These are phyloP conservation scores for Glebionis coronaria DNA, from an alignment of 129 eudicot genomes.

Conservation along the genomic window DNA sequence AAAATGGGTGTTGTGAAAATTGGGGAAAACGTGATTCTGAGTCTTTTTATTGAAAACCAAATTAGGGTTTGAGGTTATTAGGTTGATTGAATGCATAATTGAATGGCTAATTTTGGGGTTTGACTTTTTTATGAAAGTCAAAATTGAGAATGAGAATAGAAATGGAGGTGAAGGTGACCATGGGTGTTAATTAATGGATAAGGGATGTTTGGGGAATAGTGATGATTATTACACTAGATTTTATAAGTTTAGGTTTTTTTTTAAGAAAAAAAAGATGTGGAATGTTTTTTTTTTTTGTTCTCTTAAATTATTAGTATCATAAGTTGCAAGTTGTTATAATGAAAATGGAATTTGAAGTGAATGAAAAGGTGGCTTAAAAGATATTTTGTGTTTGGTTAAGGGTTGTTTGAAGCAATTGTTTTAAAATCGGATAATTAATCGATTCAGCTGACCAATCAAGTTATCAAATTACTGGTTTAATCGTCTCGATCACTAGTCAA, in stretches of 20 bases:
- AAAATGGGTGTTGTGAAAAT: not conserved
- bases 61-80: too few relatives aligned
- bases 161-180: conserved; percentile 10
- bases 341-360: conserved; percentile 5
- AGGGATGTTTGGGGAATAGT: conserved; percentile 11
- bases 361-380: not conserved
- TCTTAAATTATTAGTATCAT: conserved; percentile 7
- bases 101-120: too few relatives aligned
- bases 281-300: conserved; percentile 23
- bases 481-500: too few relatives aligned
- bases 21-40: not conserved
- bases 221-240: too few relatives aligned
- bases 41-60: not conserved
- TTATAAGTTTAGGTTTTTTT: not conserved
- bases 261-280: not conserved
- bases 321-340: conserved; percentile 19
- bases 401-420: too few relatives aligned
- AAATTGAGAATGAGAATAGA: not conserved
- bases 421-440: too few relatives aligned
- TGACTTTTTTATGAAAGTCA: too few relatives aligned
- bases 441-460: too few relatives aligned
- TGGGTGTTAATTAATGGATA: conserved; percentile 17
- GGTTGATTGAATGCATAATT: too few relatives aligned
- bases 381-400: not conserved
- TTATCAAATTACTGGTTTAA: too few relatives aligned